These are phyloP conservation scores for Raffaelea albimanens DNA, from an alignment of 2,329 filamentous ascomycete species.

Conservation along the genomic window DNA sequence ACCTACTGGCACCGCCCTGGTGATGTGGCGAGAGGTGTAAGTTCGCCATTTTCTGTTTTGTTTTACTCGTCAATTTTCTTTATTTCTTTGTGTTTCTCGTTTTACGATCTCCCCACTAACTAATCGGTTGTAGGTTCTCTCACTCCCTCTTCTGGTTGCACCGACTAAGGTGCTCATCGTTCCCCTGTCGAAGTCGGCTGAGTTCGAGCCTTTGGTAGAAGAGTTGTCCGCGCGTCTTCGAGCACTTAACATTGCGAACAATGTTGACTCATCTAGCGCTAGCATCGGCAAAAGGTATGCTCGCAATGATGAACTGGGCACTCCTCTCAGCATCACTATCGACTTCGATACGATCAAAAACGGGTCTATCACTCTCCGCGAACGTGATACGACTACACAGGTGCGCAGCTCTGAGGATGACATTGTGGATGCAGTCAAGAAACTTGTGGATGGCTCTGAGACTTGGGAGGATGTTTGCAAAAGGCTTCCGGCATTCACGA, in stretches of 20 bases:
- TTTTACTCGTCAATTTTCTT: too few species aligned
- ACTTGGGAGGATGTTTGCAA: slow-evolving; percentile 51
- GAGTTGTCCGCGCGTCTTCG: slow-evolving; percentile 67
- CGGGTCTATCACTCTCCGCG: slow-evolving; percentile 73
- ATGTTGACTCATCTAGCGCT: slow-evolving; percentile 79
- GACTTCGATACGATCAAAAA: slow-evolving; percentile 94
- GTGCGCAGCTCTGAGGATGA: slow-evolving; percentile 74
- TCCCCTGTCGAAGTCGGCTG: slow-evolving; percentile 69
- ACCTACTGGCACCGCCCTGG: slow-evolving; percentile 74
- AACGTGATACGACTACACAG: slow-evolving; percentile 83
- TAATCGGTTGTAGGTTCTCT: slow-evolving; percentile 41
- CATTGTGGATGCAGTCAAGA: slow-evolving; percentile 64
- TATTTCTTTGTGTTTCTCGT: too few species aligned
- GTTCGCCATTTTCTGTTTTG: too few species aligned
- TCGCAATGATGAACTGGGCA: slow-evolving; percentile 90
- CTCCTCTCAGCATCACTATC: slow-evolving; percentile 84
- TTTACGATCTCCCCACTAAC: neutral
- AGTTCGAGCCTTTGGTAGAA: slow-evolving; percentile 66
- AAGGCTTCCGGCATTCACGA: too few species aligned
- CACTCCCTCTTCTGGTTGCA: slow-evolving; percentile 56
- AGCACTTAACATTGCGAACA: slow-evolving; percentile 66
- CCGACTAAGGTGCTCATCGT: slow-evolving; percentile 91
- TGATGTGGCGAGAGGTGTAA: slow-evolving; percentile 77
- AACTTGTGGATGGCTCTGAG: slow-evolving; percentile 38
- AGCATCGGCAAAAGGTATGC: slow-evolving; percentile 91